Conservation (phyloP, 441 rosid genomes). For the Croton setiger region DNA sequence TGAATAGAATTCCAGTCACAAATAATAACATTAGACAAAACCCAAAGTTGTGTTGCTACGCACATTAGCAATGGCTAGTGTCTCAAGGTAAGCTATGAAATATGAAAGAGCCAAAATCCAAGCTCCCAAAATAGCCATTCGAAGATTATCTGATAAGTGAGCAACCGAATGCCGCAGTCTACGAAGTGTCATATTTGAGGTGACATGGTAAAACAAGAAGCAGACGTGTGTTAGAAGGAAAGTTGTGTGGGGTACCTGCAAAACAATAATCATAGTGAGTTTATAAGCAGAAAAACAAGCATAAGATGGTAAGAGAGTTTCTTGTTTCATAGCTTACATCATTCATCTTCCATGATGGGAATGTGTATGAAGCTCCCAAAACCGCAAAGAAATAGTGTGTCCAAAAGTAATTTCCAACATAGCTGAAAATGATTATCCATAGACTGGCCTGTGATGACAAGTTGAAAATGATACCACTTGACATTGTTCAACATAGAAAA, state of each 20-base stretch:
- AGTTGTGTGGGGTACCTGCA: conserved; percentile 96
- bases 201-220: conserved; percentile 92
- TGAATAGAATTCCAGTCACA: neutral
- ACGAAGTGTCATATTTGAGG: conserved; percentile 83
- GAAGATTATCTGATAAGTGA: conserved; percentile 62
- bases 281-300: neutral
- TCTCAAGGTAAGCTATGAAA: conserved; percentile 93
- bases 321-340: conserved; percentile 48
- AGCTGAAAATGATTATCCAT: conserved; percentile 87
- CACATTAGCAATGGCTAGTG: conserved; percentile 86
- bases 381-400: conserved; percentile 96
- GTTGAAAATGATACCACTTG: conserved; percentile 21
- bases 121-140: conserved; percentile 61
- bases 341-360: conserved; percentile 99
- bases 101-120: conserved; percentile 90
- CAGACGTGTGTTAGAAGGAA: conserved; percentile 90
- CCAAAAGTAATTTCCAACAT: conserved; percentile 98
- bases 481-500: too few relatives aligned
- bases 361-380: conserved; percentile 94
- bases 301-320: neutral
- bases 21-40: conserved; percentile 1
- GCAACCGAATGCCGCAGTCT: conserved; percentile 67
- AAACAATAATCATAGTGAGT: conserved; percentile 16
- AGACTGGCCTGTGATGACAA: conserved; percentile 69
- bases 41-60: conserved; percentile 30